Percentiles rank a stretch among this genome's conserved stretches.
Evolutionary conservation across 2,329 filamentous ascomycete genomes (phyloP).

Genomic region (Pestalotiopsis sp.): DNA sequence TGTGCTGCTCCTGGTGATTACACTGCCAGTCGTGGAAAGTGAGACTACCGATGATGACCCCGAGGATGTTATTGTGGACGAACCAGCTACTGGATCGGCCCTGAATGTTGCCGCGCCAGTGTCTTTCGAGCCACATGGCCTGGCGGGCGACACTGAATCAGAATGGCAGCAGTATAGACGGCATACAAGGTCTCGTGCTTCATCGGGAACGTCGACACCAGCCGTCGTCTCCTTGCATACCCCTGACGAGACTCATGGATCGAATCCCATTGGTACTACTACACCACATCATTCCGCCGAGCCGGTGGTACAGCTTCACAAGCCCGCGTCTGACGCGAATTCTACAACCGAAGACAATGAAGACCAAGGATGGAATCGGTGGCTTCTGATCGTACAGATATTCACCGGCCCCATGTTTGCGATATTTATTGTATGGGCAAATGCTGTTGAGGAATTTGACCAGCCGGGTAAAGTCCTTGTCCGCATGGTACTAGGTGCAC

Average conservation of each 20-base stretch:
- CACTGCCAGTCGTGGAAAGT: slow-evolving; percentile 85
- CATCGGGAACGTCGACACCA: slow-evolving; percentile 17
- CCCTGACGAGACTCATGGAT: slow-evolving; percentile 9
- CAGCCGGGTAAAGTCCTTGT: slow-evolving; percentile 54
- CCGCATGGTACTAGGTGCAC: slow-evolving; percentile 61
- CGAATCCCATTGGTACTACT: neutral
- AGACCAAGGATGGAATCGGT: slow-evolving; percentile 78
- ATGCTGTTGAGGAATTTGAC: slow-evolving; percentile 61
- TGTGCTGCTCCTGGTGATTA: slow-evolving; percentile 87
- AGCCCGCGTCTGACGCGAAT: slow-evolving; percentile 25
- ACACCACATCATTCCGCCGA: slow-evolving; percentile 1
- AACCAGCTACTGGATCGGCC: slow-evolving; percentile 26
- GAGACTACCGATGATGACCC: slow-evolving; percentile 55
- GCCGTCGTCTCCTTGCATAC: slow-evolving; percentile 16
- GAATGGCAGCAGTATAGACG: slow-evolving; percentile 64
- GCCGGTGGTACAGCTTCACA: slow-evolving; percentile 20
- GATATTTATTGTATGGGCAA: slow-evolving; percentile 74
- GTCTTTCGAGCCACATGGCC: slow-evolving; percentile 34
- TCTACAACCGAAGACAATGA: slow-evolving; percentile 34
- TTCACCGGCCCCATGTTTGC: slow-evolving; percentile 88
- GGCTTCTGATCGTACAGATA: slow-evolving; percentile 83
- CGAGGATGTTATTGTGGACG: slow-evolving; percentile 38
- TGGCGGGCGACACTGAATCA: slow-evolving; percentile 43
- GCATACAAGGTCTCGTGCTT: slow-evolving; percentile 40
- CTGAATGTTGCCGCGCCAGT: slow-evolving; percentile 37